Evolutionary conservation across 2,329 filamentous ascomycete species (phyloP).

Genomic region (Colletotrichum spaethianum): DNA sequence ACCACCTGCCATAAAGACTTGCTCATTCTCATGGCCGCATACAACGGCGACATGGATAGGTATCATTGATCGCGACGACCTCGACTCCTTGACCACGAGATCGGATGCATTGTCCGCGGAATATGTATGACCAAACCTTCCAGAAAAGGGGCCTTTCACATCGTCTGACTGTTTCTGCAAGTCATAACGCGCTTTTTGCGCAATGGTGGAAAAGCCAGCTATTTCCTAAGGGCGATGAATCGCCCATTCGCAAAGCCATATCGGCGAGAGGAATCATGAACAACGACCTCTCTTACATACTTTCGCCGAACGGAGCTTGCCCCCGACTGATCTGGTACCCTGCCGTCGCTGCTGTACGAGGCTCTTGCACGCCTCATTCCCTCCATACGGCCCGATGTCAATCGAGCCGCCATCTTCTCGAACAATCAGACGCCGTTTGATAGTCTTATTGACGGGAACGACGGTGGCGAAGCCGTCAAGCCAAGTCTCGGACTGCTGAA

Average conservation of each 20-base stretch:
- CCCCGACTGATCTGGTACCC: constrained; percentile 23
- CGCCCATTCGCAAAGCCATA: not conserved
- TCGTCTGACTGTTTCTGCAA: too few relatives aligned
- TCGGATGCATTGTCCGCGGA: constrained; percentile 3
- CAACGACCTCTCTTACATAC: constrained; percentile 21
- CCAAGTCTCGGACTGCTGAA: not conserved
- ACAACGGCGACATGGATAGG: constrained; percentile 1
- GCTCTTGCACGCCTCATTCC: constrained; percentile 1
- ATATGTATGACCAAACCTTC: not conserved
- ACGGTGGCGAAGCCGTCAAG: not conserved
- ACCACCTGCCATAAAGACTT: constrained; percentile 19
- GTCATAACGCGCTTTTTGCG: too few relatives aligned
- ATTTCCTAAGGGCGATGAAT: not conserved
- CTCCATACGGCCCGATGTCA: not conserved
- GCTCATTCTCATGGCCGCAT: constrained; percentile 22
- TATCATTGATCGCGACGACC: constrained; percentile 9
- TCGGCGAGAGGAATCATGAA: constrained; percentile 13
- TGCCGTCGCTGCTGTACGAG: not conserved
- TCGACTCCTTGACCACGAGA: not conserved
- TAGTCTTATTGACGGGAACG: not conserved
- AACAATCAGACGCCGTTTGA: not conserved
- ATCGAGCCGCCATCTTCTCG: constrained; percentile 14
- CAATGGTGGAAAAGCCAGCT: constrained; percentile 8
- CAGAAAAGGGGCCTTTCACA: too few relatives aligned
- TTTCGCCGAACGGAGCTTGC: not conserved